Evolutionary conservation across 1,284 basidiomycete genomes (phyloP).

Genomic region (Ustilago vetiveriae): DNA sequence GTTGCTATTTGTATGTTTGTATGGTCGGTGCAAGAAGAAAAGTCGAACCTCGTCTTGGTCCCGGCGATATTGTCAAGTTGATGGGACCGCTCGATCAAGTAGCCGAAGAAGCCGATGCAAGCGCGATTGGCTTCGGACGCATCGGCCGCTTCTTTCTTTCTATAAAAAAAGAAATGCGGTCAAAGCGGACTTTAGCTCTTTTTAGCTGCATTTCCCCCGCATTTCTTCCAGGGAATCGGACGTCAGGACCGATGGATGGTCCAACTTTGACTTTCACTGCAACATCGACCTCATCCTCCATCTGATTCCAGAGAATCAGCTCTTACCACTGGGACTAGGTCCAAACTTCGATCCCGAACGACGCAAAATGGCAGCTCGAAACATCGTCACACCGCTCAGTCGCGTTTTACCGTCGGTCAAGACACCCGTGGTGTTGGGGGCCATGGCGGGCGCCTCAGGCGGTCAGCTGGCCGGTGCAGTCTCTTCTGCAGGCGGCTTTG

Average conservation of each 20-base stretch:
- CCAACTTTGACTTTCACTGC: background rate
- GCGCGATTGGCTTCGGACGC: conserved; percentile 17
- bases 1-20: background rate
- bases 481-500: conserved; percentile 58
- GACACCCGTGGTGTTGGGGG: conserved; percentile 54
- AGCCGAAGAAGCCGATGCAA: conserved; percentile 33
- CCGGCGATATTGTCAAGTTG: background rate
- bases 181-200: conserved; percentile 22
- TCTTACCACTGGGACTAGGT: no score
- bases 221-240: conserved; percentile 9
- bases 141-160: conserved; percentile 2
- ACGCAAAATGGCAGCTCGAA: conserved; percentile 18
- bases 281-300: background rate
- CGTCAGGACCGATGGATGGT: conserved; percentile 10
- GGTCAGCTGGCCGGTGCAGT: conserved; percentile 57
- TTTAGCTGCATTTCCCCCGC: conserved; percentile 9
- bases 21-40: background rate
- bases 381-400: conserved; percentile 31
- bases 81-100: background rate
- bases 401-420: conserved; percentile 26
- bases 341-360: no score
- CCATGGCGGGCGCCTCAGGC: conserved; percentile 62
- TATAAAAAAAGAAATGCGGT: conserved; percentile 2
- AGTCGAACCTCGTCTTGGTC: no score
- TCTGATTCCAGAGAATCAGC: no score